Percentiles rank a stretch among this genome's conserved stretches.
Conservation (phyloP, 805 yeast genomes). For the Metschnikowia proteae region DNA sequence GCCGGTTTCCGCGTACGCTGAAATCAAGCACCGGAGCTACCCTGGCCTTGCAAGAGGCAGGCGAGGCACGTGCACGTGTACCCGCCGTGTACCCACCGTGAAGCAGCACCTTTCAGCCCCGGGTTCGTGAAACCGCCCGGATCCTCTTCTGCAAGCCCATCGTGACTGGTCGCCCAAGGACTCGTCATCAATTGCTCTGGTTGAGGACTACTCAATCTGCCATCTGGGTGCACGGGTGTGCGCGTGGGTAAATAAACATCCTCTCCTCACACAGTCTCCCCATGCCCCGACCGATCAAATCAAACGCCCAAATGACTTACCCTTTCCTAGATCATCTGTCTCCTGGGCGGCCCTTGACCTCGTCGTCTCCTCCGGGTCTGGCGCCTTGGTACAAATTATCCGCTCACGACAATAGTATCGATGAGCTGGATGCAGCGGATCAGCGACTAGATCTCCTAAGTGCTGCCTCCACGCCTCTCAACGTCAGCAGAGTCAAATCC, state of each 20-base stretch:
- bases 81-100: no score
- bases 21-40: no score
- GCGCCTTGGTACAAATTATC: slow-evolving; percentile 10
- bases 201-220: not conserved
- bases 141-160: no score
- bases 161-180: no score
- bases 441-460: slow-evolving; percentile 17
- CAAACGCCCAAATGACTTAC: not conserved
- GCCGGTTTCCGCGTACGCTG: no score
- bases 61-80: no score
- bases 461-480: slow-evolving; percentile 25
- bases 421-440: slow-evolving; percentile 6
- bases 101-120: no score
- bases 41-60: no score
- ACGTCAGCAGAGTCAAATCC: slow-evolving; percentile 13
- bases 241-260: slow-evolving; percentile 4
- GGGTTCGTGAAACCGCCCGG: no score
- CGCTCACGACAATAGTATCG: slow-evolving; percentile 7
- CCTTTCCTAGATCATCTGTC: slow-evolving; percentile 8
- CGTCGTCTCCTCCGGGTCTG: slow-evolving; percentile 7
- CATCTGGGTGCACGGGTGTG: slow-evolving; percentile 1
- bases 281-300: slow-evolving; percentile 5
- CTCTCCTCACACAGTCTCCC: not conserved
- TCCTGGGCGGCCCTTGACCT: not conserved
- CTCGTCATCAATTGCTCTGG: not conserved